Conservation (phyloP, 2,329 filamentous ascomycete species). For the Neonectria faginata region DNA sequence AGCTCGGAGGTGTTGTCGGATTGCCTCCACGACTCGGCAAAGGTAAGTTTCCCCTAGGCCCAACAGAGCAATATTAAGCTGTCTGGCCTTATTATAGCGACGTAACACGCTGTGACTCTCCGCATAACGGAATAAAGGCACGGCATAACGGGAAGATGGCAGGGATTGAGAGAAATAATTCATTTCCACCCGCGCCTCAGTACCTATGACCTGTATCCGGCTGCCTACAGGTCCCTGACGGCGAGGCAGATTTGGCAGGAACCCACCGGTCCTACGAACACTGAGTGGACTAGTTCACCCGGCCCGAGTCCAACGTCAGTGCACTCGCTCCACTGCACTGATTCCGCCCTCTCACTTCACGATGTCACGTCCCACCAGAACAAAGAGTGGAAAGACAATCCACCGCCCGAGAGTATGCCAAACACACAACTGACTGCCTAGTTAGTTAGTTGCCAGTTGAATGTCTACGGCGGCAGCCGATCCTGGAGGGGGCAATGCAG, state of each 20-base stretch:
- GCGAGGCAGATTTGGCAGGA: conserved; percentile 29
- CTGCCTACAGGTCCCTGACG: conserved; percentile 6
- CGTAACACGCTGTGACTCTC: neutral
- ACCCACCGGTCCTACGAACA: conserved; percentile 17
- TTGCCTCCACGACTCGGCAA: conserved; percentile 15
- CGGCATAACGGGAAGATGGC: neutral
- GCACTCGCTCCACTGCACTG: neutral
- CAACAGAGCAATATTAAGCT: conserved; percentile 6
- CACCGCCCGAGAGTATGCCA: neutral
- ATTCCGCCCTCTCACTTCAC: neutral
- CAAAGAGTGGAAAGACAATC: neutral
- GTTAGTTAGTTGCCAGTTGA: neutral
- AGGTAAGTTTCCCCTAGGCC: conserved; percentile 9
- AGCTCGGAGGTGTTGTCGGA: conserved; percentile 3
- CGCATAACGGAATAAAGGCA: neutral
- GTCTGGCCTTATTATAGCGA: neutral
- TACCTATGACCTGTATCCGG: conserved; percentile 17
- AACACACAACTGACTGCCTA: neutral
- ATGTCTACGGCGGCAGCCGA: conserved; percentile 5
- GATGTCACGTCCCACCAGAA: neutral
- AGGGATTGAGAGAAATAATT: conserved; percentile 1
- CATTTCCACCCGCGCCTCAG: conserved; percentile 2
- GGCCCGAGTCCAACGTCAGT: neutral
- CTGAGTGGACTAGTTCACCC: neutral
- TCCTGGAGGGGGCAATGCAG: neutral